Conservation (phyloP, 2,329 filamentous ascomycete genomes). For the Ophiostoma tasmaniense region DNA sequence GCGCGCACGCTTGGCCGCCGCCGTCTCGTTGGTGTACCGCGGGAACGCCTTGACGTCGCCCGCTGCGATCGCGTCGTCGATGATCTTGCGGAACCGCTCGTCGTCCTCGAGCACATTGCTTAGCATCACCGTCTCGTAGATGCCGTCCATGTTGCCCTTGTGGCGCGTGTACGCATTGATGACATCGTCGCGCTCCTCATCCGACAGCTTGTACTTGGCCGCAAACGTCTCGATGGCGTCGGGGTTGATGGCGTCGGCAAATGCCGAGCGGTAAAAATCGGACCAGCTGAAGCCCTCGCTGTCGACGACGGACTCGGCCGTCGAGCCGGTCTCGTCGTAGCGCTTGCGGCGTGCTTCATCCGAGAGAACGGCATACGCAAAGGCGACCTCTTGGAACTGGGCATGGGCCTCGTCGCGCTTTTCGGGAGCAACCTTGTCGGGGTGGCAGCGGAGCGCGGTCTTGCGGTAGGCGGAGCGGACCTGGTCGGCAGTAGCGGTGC, state of each 20-base stretch:
- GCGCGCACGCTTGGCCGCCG: slow-evolving; percentile 51
- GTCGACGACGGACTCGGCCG: slow-evolving; percentile 70
- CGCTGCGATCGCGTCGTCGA: slow-evolving; percentile 67
- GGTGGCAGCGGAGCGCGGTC: slow-evolving; percentile 77
- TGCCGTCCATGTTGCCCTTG: slow-evolving; percentile 64
- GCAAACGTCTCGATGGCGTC: slow-evolving; percentile 70
- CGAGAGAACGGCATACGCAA: slow-evolving; percentile 88
- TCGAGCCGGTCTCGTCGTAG: slow-evolving; percentile 86
- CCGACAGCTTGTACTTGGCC: slow-evolving; percentile 70
- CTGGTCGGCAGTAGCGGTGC: slow-evolving; percentile 63
- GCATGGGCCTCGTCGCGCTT: slow-evolving; percentile 65
- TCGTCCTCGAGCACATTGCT: slow-evolving; percentile 80
- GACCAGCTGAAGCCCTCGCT: slow-evolving; percentile 81
- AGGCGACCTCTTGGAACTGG: slow-evolving; percentile 83
- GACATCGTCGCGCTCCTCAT: slow-evolving; percentile 74
- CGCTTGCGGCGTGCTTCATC: slow-evolving; percentile 70
- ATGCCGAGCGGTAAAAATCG: slow-evolving; percentile 81
- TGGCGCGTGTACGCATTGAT: slow-evolving; percentile 64
- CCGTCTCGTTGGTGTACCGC: slow-evolving; percentile 66
- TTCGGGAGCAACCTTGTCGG: slow-evolving; percentile 49
- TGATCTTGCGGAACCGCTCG: slow-evolving; percentile 69
- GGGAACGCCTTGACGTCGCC: slow-evolving; percentile 59
- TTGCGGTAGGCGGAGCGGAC: slow-evolving; percentile 91
- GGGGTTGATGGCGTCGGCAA: slow-evolving; percentile 62
- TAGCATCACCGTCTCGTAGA: slow-evolving; percentile 82